These are phyloP conservation scores for Orbilia oligospora DNA, from an alignment of 2,329 filamentous ascomycete species.

Conservation along the genomic window DNA sequence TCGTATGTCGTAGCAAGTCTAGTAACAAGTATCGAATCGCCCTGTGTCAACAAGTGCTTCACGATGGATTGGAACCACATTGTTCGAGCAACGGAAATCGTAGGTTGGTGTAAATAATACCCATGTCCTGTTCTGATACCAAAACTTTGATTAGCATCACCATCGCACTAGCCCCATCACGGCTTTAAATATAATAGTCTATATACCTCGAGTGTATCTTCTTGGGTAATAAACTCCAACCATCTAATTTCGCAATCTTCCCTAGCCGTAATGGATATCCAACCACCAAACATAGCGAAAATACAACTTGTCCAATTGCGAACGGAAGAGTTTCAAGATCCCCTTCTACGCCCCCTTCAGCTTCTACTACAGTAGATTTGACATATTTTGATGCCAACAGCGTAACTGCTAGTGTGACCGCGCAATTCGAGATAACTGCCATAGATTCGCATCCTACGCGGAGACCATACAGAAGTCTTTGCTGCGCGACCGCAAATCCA, in stretches of 20 bases:
- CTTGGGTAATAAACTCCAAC: conserved; percentile 78
- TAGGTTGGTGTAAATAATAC: conserved; percentile 55
- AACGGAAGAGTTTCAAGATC: conserved; percentile 84
- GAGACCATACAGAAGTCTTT: conserved; percentile 82
- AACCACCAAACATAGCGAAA: conserved; percentile 77
- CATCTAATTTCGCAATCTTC: conserved; percentile 71
- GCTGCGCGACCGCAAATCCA: conserved; percentile 88
- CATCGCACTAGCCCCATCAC: background rate
- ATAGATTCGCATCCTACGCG: conserved; percentile 86
- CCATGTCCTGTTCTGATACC: conserved; percentile 42
- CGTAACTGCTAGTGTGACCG: conserved; percentile 79
- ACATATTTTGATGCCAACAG: conserved; percentile 72
- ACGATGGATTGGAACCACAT: conserved; percentile 89
- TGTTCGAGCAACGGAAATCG: conserved; percentile 75
- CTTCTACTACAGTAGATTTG: conserved; percentile 63
- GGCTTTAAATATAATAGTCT: too few species aligned
- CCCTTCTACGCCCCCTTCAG: conserved; percentile 65
- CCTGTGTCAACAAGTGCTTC: conserved; percentile 94
- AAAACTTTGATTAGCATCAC: conserved; percentile 4
- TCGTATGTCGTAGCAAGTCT: conserved; percentile 81
- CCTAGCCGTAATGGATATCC: conserved; percentile 79
- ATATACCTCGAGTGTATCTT: conserved; percentile 66
- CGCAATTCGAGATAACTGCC: conserved; percentile 83
- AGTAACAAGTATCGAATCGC: conserved; percentile 89
- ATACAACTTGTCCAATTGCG: conserved; percentile 85